Percentiles rank a stretch among this genome's conserved stretches.
Evolutionary conservation across 1,284 basidiomycete genomes (phyloP).

Genomic region (Porogramme epimiltina): DNA sequence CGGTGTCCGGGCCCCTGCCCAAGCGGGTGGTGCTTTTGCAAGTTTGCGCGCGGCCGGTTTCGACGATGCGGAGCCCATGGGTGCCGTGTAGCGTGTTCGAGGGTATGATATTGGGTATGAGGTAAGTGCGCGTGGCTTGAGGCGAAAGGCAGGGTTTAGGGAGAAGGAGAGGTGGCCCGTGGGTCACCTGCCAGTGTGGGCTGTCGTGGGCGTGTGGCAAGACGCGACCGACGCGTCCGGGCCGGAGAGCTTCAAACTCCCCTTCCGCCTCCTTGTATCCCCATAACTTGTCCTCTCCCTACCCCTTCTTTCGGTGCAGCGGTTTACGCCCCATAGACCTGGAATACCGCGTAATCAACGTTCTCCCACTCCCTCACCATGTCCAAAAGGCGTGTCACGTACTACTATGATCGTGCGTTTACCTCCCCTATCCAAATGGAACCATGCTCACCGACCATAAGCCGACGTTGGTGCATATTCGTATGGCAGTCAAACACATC

Average conservation of each 20-base stretch:
- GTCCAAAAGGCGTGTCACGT: constrained; percentile 26
- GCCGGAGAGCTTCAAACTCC: background rate
- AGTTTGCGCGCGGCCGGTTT: constrained; percentile 64
- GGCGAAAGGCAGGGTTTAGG: too few species aligned
- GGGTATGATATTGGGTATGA: too few species aligned
- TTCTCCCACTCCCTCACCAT: constrained; percentile 8
- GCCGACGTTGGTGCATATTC: constrained; percentile 83
- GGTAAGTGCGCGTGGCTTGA: too few species aligned
- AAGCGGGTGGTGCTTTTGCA: constrained; percentile 55
- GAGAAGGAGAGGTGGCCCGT: too few species aligned
- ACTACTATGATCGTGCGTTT: constrained; percentile 27
- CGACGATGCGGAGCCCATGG: constrained; percentile 75
- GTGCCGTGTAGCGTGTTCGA: too few species aligned
- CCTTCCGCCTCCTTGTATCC: background rate
- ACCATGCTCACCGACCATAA: constrained; percentile 26
- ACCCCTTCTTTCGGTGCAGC: too few species aligned
- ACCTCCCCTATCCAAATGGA: background rate
- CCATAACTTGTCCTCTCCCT: background rate
- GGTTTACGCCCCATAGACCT: too few species aligned
- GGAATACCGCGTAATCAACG: background rate
- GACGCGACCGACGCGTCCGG: background rate
- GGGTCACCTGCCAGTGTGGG: too few species aligned
- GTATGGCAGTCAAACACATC: constrained; percentile 83
- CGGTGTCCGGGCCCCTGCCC: constrained; percentile 54
- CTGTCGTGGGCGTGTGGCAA: too few species aligned